Percentiles rank a stretch among this genome's conserved stretches.
phyloP scores from a whole-genome alignment of 768 basidiomycete species.

The Coprinopsis sp. region DNA sequence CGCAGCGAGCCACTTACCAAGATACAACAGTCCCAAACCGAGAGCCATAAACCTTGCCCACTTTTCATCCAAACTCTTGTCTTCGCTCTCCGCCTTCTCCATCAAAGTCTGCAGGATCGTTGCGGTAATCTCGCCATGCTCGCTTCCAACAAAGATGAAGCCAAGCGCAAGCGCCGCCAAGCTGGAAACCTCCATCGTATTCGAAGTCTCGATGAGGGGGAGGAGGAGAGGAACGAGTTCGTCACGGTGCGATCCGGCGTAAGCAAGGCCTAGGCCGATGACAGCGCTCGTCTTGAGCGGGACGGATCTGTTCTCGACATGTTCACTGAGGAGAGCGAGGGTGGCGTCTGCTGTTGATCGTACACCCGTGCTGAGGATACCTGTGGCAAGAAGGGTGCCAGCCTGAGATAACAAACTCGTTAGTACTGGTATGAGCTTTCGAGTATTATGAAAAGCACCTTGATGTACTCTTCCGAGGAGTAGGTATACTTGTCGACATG shows the following conservation, averaged over 20 bases:
- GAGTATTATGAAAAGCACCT: constrained; percentile 37
- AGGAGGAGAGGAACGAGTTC: constrained; percentile 77
- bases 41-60: constrained; percentile 91
- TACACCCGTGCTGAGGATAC: constrained; percentile 84
- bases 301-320: constrained; percentile 82
- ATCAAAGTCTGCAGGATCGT: constrained; percentile 88
- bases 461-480: constrained; percentile 93
- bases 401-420: constrained; percentile 39
- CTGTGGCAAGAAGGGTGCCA: constrained; percentile 91
- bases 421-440: neutral
- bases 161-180: constrained; percentile 86
- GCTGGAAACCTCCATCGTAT: constrained; percentile 85
- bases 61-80: constrained; percentile 79
- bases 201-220: constrained; percentile 76
- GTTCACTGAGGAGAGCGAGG: constrained; percentile 83
- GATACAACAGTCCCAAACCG: constrained; percentile 84
- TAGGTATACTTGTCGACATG: constrained; percentile 98
- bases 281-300: constrained; percentile 85
- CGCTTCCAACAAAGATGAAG: constrained; percentile 93
- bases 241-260: constrained; percentile 88
- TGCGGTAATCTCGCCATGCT: constrained; percentile 86
- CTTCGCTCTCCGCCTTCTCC: constrained; percentile 64
- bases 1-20: constrained; percentile 62
- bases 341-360: constrained; percentile 93
- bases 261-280: constrained; percentile 90